These are phyloP conservation scores for Colletotrichum lupini DNA, from an alignment of 2,329 filamentous ascomycete species.

Conservation along the genomic window DNA sequence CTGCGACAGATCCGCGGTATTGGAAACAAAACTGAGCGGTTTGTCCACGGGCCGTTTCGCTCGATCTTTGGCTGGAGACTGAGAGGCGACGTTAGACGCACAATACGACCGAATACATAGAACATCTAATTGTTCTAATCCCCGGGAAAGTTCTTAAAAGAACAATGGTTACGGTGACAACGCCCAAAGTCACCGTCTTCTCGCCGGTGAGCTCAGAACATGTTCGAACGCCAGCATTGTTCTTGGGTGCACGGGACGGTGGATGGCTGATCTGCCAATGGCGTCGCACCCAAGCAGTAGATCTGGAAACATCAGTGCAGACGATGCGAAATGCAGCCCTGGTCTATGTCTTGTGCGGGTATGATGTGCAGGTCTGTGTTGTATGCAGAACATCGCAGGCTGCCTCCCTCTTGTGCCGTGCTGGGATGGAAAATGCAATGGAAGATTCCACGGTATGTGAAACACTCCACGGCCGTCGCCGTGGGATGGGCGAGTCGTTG, in stretches of 20 bases:
- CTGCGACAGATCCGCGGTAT: conserved; percentile 35
- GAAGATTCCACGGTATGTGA: conserved; percentile 14
- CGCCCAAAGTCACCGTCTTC: background rate
- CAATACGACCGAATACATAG: background rate
- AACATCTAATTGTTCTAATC: background rate
- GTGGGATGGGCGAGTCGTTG: conserved; percentile 28
- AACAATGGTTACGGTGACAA: background rate
- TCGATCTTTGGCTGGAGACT: background rate
- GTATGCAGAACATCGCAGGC: conserved; percentile 3
- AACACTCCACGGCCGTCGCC: conserved; percentile 18
- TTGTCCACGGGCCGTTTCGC: conserved; percentile 28
- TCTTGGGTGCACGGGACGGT: background rate
- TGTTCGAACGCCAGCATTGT: background rate
- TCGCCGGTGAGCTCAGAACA: background rate
- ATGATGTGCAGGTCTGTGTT: conserved; percentile 10
- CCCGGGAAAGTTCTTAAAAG: background rate
- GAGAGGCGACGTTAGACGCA: background rate
- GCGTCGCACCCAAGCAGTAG: background rate
- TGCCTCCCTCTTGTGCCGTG: conserved; percentile 3
- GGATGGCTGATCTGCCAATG: conserved; percentile 2
- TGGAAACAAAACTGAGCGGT: conserved; percentile 33
- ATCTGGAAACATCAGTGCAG: conserved; percentile 27
- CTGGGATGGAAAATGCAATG: conserved; percentile 19
- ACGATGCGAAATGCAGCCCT: conserved; percentile 7
- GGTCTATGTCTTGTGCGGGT: background rate